Percentiles rank a stretch among this genome's conserved stretches.
Evolutionary conservation across 1,284 basidiomycete species (phyloP).

Genomic region (Ganoderma leucocontextum): DNA sequence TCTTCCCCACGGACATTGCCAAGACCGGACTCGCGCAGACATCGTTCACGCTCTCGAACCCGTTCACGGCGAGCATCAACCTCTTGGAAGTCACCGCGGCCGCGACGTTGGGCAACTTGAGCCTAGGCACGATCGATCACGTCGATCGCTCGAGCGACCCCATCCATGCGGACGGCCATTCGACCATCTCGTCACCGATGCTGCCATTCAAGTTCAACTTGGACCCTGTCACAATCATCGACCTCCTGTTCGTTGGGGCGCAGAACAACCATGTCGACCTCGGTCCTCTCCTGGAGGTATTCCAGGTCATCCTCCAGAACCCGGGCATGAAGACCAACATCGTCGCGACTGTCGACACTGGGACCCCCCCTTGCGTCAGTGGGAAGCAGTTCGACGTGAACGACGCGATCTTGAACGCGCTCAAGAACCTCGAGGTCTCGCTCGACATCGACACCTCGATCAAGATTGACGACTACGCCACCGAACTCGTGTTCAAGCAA

Average conservation of each 20-base stretch:
- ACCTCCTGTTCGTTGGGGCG: conserved; percentile 63
- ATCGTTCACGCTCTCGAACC: conserved; percentile 69
- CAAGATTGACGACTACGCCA: conserved; percentile 76
- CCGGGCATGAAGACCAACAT: conserved; percentile 64
- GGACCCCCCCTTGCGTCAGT: conserved; percentile 62
- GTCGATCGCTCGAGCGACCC: conserved; percentile 52
- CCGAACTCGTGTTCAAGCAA: conserved; percentile 72
- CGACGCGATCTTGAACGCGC: conserved; percentile 68
- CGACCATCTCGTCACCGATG: conserved; percentile 63
- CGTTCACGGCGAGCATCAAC: conserved; percentile 82
- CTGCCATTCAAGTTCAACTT: conserved; percentile 74
- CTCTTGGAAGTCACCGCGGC: conserved; percentile 64
- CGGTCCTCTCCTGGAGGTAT: conserved; percentile 68
- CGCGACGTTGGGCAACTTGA: conserved; percentile 62
- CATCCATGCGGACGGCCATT: conserved; percentile 69
- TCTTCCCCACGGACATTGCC: conserved; percentile 66
- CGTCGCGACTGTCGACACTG: conserved; percentile 63
- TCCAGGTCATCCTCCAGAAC: conserved; percentile 64
- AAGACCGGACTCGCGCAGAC: conserved; percentile 64
- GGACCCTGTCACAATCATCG: conserved; percentile 69
- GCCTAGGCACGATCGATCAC: conserved; percentile 65
- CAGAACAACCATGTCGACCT: conserved; percentile 65
- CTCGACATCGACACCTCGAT: conserved; percentile 42
- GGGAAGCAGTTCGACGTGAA: conserved; percentile 70
- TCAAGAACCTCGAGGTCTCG: conserved; percentile 67